A percentile compares a stretch with the other conserved stretches of the same genome.
phyloP scores from a whole-genome alignment of 164 flowering plant species.

The Umbilicus rupestris region DNA sequence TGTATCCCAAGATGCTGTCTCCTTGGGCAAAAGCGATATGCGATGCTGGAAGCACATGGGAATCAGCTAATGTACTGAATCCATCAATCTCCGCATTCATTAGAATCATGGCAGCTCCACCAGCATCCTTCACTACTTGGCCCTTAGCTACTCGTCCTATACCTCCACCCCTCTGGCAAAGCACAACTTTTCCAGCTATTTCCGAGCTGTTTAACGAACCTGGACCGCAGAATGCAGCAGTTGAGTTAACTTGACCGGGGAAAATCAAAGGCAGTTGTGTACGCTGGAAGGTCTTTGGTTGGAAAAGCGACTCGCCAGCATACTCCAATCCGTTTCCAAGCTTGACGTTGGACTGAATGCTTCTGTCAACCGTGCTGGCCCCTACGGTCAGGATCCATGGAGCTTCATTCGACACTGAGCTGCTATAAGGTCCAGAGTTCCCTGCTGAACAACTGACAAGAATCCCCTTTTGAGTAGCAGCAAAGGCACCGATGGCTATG shows the following conservation, averaged over 20 bases:
- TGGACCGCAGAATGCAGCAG: constrained; percentile 12
- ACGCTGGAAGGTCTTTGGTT: constrained; percentile 13
- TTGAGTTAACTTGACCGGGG: constrained; percentile 15
- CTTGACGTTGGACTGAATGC: constrained; percentile 14
- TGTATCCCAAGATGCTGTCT: constrained; percentile 26
- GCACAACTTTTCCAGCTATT: constrained; percentile 17
- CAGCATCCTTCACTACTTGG: constrained; percentile 26
- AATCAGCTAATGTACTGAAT: constrained; percentile 22
- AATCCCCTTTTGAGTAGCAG: constrained; percentile 22
- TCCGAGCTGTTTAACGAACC: constrained; percentile 12
- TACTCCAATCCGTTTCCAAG: constrained; percentile 18
- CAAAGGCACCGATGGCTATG: constrained; percentile 18
- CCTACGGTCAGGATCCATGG: constrained; percentile 35
- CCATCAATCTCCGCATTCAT: constrained; percentile 23
- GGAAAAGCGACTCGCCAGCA: constrained; percentile 25
- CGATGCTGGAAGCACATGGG: constrained; percentile 43
- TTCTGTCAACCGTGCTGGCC: constrained; percentile 26
- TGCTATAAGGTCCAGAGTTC: constrained; percentile 16
- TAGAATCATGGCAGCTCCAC: constrained; percentile 53
- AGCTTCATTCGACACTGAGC: constrained; percentile 17
- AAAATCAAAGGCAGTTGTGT: constrained; percentile 19
- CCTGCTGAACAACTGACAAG: constrained; percentile 24
- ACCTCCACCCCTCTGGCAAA: constrained; percentile 24
- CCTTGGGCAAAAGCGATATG: constrained; percentile 31
- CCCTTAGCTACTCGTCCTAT: constrained; percentile 28